Percentiles rank a stretch among this genome's conserved stretches.
Evolutionary conservation across 371 early-diverging fungal genomes (phyloP).

Genomic region (Blastocladiella emersonii): DNA sequence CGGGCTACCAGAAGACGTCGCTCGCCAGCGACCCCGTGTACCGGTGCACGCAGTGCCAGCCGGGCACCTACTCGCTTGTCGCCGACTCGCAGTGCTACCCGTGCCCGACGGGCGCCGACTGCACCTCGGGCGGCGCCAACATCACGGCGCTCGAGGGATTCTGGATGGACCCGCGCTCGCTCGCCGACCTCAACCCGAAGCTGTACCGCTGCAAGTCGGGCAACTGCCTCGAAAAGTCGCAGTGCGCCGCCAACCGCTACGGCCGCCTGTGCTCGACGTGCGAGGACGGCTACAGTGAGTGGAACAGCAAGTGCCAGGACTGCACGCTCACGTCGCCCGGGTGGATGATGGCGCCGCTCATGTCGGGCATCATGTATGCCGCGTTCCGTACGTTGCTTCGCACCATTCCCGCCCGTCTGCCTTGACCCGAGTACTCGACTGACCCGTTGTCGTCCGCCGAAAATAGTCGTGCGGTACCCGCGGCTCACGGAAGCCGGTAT

Average conservation of each 20-base stretch:
- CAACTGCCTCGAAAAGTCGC: not conserved
- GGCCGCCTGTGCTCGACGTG: not conserved
- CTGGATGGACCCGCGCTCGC: not conserved
- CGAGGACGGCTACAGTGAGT: not conserved
- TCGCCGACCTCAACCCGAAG: not conserved
- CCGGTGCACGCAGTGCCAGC: not conserved
- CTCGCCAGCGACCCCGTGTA: not conserved
- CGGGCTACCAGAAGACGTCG: not conserved
- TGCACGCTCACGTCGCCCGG: not conserved
- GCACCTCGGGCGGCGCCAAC: not conserved
- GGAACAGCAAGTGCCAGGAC: conserved; percentile 3
- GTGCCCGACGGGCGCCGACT: conserved; percentile 1
- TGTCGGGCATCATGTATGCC: not conserved
- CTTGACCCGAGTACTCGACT: too few relatives aligned
- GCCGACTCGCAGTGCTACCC: not conserved
- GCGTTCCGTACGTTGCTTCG: not conserved
- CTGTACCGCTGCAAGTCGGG: not conserved
- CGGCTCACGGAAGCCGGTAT: conserved; percentile 4
- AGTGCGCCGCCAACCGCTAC: not conserved
- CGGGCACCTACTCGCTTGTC: not conserved
- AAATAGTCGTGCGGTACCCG: not conserved
- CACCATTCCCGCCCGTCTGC: not conserved
- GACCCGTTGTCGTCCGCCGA: too few relatives aligned
- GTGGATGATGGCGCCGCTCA: not conserved
- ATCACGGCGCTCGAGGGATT: not conserved